Conservation (phyloP, 2,329 filamentous ascomycete genomes). For the Talaromyces sp. region DNA sequence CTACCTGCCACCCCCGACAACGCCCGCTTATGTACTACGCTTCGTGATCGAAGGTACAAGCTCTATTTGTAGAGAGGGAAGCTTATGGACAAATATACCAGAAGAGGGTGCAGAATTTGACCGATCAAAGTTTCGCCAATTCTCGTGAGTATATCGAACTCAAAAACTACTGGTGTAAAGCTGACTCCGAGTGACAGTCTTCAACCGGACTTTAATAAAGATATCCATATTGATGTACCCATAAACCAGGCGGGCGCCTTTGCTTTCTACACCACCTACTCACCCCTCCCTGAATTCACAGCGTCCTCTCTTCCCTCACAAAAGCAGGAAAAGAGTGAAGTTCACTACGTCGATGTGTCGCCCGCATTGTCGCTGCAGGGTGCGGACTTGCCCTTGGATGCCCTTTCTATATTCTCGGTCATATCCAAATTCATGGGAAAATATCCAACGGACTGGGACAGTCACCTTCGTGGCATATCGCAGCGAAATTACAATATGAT, state of each 20-base stretch:
- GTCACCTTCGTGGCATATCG: slow-evolving; percentile 81
- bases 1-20: slow-evolving; percentile 74
- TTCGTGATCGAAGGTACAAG: slow-evolving; percentile 93
- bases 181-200: slow-evolving; percentile 50
- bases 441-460: slow-evolving; percentile 86
- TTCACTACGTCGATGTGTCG: slow-evolving; percentile 91
- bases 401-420: slow-evolving; percentile 85
- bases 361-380: slow-evolving; percentile 74
- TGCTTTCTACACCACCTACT: slow-evolving; percentile 90
- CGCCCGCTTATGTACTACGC: slow-evolving; percentile 71
- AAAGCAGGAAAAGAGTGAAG: slow-evolving; percentile 64
- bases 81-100: slow-evolving; percentile 94
- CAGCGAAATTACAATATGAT: slow-evolving; percentile 97
- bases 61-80: slow-evolving; percentile 91
- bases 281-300: slow-evolving; percentile 75
- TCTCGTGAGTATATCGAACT: slow-evolving; percentile 64
- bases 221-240: slow-evolving; percentile 83
- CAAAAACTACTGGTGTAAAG: slow-evolving; percentile 12
- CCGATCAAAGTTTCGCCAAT: slow-evolving; percentile 77
- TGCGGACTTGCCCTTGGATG: slow-evolving; percentile 73
- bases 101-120: slow-evolving; percentile 70
- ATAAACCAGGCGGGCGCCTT: slow-evolving; percentile 82
- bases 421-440: slow-evolving; percentile 98
- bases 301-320: slow-evolving; percentile 51
- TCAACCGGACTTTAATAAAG: slow-evolving; percentile 86